These are phyloP conservation scores for Vitis cinerea DNA, from an alignment of 164 flowering plant genomes.

Conservation along the genomic window DNA sequence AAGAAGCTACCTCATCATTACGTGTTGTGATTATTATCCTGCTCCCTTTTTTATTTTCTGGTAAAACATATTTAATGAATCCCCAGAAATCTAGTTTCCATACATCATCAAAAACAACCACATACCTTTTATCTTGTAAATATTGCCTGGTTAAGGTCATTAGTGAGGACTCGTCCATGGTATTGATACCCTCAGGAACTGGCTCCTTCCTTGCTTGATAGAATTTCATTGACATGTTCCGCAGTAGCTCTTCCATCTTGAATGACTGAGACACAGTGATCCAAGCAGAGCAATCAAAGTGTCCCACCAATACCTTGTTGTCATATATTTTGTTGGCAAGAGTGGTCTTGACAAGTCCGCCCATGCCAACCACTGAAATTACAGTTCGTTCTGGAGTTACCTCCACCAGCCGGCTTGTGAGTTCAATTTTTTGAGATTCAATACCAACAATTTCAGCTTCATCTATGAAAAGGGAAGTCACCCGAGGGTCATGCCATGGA, in stretches of 20 bases:
- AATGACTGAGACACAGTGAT: constrained; percentile 16
- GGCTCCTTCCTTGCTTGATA: not conserved
- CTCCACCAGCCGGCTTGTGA: too few species aligned
- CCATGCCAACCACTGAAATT: too few species aligned
- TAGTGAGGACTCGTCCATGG: not conserved
- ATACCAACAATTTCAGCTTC: too few species aligned
- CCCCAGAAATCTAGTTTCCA: constrained; percentile 21
- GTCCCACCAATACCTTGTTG: not conserved
- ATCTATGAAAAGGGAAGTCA: too few species aligned
- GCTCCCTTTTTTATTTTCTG: constrained; percentile 9
- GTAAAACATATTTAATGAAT: constrained; percentile 9
- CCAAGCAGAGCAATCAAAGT: constrained; percentile 22
- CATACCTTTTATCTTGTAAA: not conserved
- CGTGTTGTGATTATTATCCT: constrained; percentile 24
- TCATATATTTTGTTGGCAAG: constrained; percentile 19
- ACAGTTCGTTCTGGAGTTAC: too few species aligned
- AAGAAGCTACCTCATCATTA: not conserved
- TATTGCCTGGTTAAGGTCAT: too few species aligned
- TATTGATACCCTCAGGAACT: not conserved
- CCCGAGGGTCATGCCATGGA: too few species aligned
- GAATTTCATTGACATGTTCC: not conserved
- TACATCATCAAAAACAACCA: constrained; percentile 20
- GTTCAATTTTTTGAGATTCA: too few species aligned
- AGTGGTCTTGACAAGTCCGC: constrained; percentile 8
- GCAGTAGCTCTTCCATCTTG: constrained; percentile 10